These are phyloP conservation scores for Yarrowia sp. DNA, from an alignment of 805 yeast species.

Conservation along the genomic window DNA sequence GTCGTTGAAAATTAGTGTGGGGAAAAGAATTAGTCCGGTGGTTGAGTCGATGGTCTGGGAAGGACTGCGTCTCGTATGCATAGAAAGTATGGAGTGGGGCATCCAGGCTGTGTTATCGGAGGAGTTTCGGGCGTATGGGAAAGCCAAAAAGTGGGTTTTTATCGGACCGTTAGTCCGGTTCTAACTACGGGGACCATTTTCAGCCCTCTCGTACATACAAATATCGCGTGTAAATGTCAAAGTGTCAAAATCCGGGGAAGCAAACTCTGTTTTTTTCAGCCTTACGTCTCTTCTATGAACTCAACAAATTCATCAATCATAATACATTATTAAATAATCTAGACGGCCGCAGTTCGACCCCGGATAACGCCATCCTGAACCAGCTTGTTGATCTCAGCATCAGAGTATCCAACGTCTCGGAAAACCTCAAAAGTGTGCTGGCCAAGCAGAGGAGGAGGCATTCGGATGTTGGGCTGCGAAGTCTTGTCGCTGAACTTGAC, in stretches of 20 bases:
- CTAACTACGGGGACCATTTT: no score
- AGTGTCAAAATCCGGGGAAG: slow-evolving; percentile 5
- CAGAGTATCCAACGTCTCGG: slow-evolving; percentile 33
- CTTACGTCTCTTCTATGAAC: no score
- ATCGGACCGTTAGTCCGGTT: no score
- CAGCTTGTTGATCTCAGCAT: slow-evolving; percentile 34
- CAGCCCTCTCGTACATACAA: no score
- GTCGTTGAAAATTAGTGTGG: neutral
- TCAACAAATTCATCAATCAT: neutral
- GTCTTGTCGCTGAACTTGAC: slow-evolving; percentile 41
- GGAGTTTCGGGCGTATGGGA: no score
- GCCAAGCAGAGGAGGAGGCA: slow-evolving; percentile 44
- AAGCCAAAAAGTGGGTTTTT: neutral
- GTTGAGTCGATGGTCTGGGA: neutral
- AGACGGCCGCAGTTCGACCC: neutral
- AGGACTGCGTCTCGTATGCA: neutral
- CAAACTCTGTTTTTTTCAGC: no score
- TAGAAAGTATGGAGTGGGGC: neutral
- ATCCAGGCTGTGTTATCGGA: no score
- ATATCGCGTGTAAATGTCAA: no score
- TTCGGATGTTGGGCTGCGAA: slow-evolving; percentile 37
- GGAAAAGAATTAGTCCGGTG: neutral
- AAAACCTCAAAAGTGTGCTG: slow-evolving; percentile 42
- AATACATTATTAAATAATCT: neutral
- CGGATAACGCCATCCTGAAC: slow-evolving; percentile 6